Evolutionary conservation across 2,329 filamentous ascomycete genomes (phyloP).

Genomic region (Didymella lethalis): DNA sequence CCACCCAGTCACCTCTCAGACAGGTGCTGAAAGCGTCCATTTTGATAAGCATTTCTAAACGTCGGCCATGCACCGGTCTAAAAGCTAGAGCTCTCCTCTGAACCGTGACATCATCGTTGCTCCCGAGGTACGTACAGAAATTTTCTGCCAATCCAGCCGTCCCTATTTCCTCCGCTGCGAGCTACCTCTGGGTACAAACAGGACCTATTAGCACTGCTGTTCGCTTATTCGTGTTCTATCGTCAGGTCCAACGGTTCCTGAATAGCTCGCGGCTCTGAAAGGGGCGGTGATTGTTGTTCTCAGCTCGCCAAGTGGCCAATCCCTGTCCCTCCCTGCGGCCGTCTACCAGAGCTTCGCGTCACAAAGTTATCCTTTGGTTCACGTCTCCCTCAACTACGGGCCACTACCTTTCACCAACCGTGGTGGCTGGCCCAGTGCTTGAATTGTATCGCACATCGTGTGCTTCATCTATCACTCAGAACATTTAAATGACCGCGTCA

Average conservation of each 20-base stretch:
- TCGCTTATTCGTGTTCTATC: slow-evolving; percentile 25
- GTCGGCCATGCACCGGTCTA: slow-evolving; percentile 19
- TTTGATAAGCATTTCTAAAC: slow-evolving; percentile 14
- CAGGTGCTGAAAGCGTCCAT: slow-evolving; percentile 15
- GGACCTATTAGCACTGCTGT: slow-evolving; percentile 17
- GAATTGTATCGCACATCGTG: slow-evolving; percentile 22
- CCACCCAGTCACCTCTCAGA: slow-evolving; percentile 10
- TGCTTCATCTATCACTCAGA: slow-evolving; percentile 12
- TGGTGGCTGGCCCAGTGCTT: slow-evolving; percentile 34
- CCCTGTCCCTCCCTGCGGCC: slow-evolving; percentile 27
- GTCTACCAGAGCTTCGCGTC: slow-evolving; percentile 41
- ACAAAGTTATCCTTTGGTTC: slow-evolving; percentile 38
- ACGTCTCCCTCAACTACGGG: slow-evolving; percentile 32
- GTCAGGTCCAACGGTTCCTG: slow-evolving; percentile 13
- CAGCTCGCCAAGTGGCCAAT: slow-evolving; percentile 29
- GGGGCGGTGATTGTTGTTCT: slow-evolving; percentile 31
- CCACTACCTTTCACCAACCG: slow-evolving; percentile 36
- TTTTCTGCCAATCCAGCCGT: slow-evolving; percentile 22
- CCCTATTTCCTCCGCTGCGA: slow-evolving; percentile 22
- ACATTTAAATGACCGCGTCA: slow-evolving; percentile 41
- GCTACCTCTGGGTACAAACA: slow-evolving; percentile 14
- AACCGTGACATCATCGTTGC: slow-evolving; percentile 41
- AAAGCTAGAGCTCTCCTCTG: slow-evolving; percentile 27
- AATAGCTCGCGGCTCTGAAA: slow-evolving; percentile 24
- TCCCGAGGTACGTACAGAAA: slow-evolving; percentile 38